Evolutionary conservation across 345 rosid species (phyloP), one percentile per base, ranked within the genome.

Genomic region (Hevea brasiliensis): DNA sequence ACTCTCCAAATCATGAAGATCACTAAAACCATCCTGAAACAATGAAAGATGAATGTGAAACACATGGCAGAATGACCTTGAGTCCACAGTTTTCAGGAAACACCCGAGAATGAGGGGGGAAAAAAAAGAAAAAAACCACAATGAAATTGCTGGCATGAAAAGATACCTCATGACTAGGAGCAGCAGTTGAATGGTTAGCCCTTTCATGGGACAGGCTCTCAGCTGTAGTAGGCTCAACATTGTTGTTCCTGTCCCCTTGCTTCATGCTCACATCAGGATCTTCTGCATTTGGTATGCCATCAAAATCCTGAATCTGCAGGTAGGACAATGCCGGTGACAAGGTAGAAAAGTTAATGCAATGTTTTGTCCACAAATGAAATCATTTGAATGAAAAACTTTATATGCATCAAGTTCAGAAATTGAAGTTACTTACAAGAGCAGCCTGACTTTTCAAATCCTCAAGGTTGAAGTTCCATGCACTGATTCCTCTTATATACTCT

Each of bases 401-500:
- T 54, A 55, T 4, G 72, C 44, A 45, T n/a, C 37, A 51, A 72
- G 60, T 32, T 17, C 47, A 47, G 47, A 26, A 68, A 74, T n/a
- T 55, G 24, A 42, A 68, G 69, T 57, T 64, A 85, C 93, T 81
- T 81, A 95, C 98, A 81, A 86, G 88, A 10, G 96, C 97, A 84
- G 99, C 99, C 81, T 92, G 99, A 81, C 74, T 84, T 82, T 88
- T 95, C 67, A 92, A 86, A 85, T 95, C 99, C 68, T 92, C 99
- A n/a, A 95, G 87, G 82, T 92, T 90, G 82, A 95, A 95, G 79
- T 95, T 91, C 99, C 98, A 95, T 32, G 92, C 98, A 68, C 99
- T 95, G 76, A 95, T 84, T 75, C 99, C 99, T 86, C 84, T 85
- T 58, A 89, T 90, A 71, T 95, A 95, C 80, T 95, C 99, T 92